phyloP scores from a whole-genome alignment of 108 stramenopile species.

The Skeletonema costatum region DNA sequence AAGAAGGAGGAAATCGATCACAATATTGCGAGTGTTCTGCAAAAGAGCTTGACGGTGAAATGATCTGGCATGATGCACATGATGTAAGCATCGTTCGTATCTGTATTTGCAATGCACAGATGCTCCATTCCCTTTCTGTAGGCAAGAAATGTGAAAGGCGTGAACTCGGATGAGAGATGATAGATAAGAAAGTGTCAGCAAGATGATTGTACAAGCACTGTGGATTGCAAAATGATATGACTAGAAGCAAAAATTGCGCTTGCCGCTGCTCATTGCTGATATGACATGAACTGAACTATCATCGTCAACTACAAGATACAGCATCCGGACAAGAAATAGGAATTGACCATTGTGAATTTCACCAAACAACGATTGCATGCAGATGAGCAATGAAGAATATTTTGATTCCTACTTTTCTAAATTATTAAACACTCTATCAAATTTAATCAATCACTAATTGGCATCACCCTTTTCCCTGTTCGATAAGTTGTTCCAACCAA shows the following conservation, averaged over 20 bases:
- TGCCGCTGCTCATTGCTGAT: no score
- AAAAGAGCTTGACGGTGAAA: not conserved
- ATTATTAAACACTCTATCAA: not conserved
- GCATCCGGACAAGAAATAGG: not conserved
- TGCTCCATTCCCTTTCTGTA: not conserved
- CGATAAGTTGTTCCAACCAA: slow-evolving; percentile 58
- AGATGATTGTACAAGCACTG: no score
- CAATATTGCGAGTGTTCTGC: not conserved
- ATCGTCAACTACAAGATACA: not conserved
- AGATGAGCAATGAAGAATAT: not conserved
- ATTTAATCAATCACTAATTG: not conserved
- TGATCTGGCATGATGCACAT: not conserved
- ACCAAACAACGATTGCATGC: not conserved
- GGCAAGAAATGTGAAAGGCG: not conserved
- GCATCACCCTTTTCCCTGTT: slow-evolving; percentile 16
- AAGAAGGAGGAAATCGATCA: not conserved
- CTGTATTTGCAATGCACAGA: not conserved
- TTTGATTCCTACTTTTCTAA: not conserved
- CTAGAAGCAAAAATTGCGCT: no score
- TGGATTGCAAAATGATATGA: no score
- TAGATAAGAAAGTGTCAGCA: no score
- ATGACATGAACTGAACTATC: no score
- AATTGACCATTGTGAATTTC: no score
- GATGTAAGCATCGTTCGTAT: not conserved
- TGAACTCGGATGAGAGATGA: no score